A percentile compares a stretch with the other conserved stretches of the same genome.
Evolutionary conservation across 2,329 filamentous ascomycete species (phyloP).

Genomic region (Pleoardoris graminearum): DNA sequence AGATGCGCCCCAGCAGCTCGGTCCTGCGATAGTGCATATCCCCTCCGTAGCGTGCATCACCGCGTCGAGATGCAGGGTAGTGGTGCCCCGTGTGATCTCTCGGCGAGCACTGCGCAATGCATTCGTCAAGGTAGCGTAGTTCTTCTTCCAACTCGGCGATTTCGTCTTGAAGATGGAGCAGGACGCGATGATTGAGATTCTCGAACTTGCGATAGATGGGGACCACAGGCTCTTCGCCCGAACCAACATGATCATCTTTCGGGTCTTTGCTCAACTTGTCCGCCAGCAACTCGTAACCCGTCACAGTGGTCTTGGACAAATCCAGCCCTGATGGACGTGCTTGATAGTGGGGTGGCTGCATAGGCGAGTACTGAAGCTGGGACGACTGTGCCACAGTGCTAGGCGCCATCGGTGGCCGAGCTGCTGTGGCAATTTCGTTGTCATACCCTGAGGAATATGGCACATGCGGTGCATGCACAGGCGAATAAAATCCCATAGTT

Average conservation of each 20-base stretch:
- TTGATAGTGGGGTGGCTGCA: slow-evolving; percentile 34
- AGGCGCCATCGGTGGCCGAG: slow-evolving; percentile 28
- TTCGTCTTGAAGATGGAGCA: slow-evolving; percentile 85
- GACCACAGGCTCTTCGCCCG: slow-evolving; percentile 22
- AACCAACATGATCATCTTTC: slow-evolving; percentile 27
- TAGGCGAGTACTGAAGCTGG: slow-evolving; percentile 24
- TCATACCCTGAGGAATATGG: slow-evolving; percentile 28
- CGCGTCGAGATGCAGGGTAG: slow-evolving; percentile 62
- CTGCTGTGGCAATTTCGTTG: slow-evolving; percentile 27
- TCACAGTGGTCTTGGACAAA: slow-evolving; percentile 32
- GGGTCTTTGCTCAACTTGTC: slow-evolving; percentile 37
- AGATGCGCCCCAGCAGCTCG: slow-evolving; percentile 64
- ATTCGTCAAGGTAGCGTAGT: slow-evolving; percentile 69
- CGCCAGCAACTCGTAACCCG: slow-evolving; percentile 46
- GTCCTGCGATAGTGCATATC: slow-evolving; percentile 65
- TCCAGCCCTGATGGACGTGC: slow-evolving; percentile 26
- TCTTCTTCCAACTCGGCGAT: slow-evolving; percentile 79
- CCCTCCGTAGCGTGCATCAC: slow-evolving; percentile 57
- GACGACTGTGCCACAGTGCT: slow-evolving; percentile 20
- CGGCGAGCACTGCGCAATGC: slow-evolving; percentile 50
- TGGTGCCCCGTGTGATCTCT: slow-evolving; percentile 31
- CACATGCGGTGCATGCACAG: slow-evolving; percentile 19
- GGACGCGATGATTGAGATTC: slow-evolving; percentile 76
- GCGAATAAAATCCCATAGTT: slow-evolving; percentile 31
- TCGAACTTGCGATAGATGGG: slow-evolving; percentile 86